These are phyloP conservation scores for Euphorbia pulcherrima DNA, from an alignment of 345 rosid species.

Conservation along the genomic window DNA sequence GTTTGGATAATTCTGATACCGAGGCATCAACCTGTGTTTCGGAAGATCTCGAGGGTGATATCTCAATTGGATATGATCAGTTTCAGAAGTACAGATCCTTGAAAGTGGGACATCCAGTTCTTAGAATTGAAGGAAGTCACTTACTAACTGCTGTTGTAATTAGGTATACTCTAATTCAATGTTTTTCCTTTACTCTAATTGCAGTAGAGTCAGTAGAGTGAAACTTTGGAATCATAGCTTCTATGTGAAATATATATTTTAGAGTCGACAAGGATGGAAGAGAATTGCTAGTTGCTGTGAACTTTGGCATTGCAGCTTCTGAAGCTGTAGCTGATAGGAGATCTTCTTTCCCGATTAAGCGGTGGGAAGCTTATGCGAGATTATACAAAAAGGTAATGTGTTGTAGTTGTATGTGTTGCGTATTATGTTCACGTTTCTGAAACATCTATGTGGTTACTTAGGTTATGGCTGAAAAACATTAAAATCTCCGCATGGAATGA, in stretches of 20 bases:
- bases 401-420: constrained; percentile 8
- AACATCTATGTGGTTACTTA: background rate
- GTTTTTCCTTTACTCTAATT: background rate
- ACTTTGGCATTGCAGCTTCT: constrained; percentile 64
- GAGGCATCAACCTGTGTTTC: constrained; percentile 39
- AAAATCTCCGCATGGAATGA: no score
- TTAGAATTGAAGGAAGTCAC: constrained; percentile 69
- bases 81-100: constrained; percentile 50
- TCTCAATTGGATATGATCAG: constrained; percentile 31
- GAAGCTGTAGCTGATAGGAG: constrained; percentile 70
- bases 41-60: constrained; percentile 34
- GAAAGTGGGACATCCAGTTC: constrained; percentile 65
- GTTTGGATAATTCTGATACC: constrained; percentile 41
- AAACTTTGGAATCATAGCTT: constrained; percentile 1
- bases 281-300: constrained; percentile 72
- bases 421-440: constrained; percentile 2
- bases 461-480: no score
- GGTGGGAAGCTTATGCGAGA: constrained; percentile 74
- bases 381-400: constrained; percentile 55
- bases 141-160: constrained; percentile 67
- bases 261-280: constrained; percentile 60
- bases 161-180: constrained; percentile 30
- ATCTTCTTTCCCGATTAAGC: constrained; percentile 53
- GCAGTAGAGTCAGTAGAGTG: background rate
- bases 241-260: constrained; percentile 22